Evolutionary conservation across 345 rosid genomes (phyloP).

Genomic region (Populus ilicifolia): DNA sequence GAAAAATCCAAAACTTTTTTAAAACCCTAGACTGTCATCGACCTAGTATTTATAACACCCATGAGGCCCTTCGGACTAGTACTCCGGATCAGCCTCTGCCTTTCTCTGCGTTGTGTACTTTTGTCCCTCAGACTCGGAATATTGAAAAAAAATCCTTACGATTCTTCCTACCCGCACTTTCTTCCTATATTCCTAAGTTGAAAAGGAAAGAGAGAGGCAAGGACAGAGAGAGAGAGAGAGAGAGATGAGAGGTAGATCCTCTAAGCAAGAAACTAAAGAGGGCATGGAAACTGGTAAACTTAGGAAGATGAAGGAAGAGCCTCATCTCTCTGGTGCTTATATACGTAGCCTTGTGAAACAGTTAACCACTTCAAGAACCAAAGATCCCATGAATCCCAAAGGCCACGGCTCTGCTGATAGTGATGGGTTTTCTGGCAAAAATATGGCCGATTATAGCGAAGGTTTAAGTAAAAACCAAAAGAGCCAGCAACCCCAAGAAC

Average conservation of each 20-base stretch:
- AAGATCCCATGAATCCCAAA: slow-evolving; percentile 42
- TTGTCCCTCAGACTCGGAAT: slow-evolving; percentile 37
- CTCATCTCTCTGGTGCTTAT: slow-evolving; percentile 67
- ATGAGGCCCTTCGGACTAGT: slow-evolving; percentile 37
- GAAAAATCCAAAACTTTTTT: slow-evolving; percentile 52
- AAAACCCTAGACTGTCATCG: slow-evolving; percentile 38
- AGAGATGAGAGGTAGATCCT: slow-evolving; percentile 49
- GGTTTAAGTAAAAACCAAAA: slow-evolving; percentile 28
- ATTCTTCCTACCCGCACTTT: slow-evolving; percentile 26
- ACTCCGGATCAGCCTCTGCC: slow-evolving; percentile 43
- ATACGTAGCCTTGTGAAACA: slow-evolving; percentile 71
- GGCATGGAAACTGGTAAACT: slow-evolving; percentile 37
- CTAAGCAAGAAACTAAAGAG: slow-evolving; percentile 30
- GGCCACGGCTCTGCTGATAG: slow-evolving; percentile 25
- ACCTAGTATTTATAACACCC: slow-evolving; percentile 56
- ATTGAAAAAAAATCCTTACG: slow-evolving; percentile 24
- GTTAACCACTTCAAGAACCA: slow-evolving; percentile 58
- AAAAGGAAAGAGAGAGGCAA: neutral
- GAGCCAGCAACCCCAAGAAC: slow-evolving; percentile 36
- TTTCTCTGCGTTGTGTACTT: slow-evolving; percentile 44
- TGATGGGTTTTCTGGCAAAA: slow-evolving; percentile 32
- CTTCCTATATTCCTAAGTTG: slow-evolving; percentile 16
- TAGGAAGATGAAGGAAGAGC: slow-evolving; percentile 35
- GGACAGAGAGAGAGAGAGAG: slow-evolving; percentile 2
- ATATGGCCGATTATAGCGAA: slow-evolving; percentile 24